These are phyloP conservation scores for Thalassiosira oceanica DNA, from an alignment of 352 stramenopile species.

Conservation along the genomic window DNA sequence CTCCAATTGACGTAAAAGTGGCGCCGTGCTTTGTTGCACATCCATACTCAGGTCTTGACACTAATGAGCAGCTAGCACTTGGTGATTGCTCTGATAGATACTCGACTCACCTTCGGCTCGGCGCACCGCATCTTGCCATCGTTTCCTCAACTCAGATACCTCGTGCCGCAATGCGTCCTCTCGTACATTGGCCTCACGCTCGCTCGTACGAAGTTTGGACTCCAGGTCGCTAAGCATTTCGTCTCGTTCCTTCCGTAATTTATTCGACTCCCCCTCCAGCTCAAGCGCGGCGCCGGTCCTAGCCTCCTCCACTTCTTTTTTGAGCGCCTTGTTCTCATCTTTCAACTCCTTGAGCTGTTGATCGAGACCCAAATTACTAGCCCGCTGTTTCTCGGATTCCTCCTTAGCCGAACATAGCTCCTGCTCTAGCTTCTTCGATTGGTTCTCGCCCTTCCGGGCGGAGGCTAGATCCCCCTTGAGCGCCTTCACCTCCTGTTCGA, in stretches of 20 bases:
- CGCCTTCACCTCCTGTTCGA: slow-evolving; percentile 59
- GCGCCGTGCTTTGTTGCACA: too few species aligned
- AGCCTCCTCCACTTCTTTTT: slow-evolving; percentile 49
- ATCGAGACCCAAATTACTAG: slow-evolving; percentile 56
- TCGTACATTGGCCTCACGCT: slow-evolving; percentile 65
- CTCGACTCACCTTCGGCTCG: too few species aligned
- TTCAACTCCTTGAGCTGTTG: slow-evolving; percentile 67
- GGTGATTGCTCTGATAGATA: too few species aligned
- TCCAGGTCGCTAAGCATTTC: slow-evolving; percentile 65
- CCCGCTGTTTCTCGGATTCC: slow-evolving; percentile 59
- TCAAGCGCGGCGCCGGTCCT: slow-evolving; percentile 49
- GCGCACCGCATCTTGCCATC: too few species aligned
- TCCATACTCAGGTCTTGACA: too few species aligned
- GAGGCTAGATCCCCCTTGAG: slow-evolving; percentile 51
- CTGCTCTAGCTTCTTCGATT: slow-evolving; percentile 61
- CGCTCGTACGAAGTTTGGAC: slow-evolving; percentile 59
- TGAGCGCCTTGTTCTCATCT: slow-evolving; percentile 53
- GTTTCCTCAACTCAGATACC: too few species aligned
- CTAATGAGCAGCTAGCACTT: too few species aligned
- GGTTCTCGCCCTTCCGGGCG: slow-evolving; percentile 55
- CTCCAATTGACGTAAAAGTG: too few species aligned
- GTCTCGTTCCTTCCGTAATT: slow-evolving; percentile 63
- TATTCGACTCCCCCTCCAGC: slow-evolving; percentile 52
- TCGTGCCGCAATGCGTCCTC: too few species aligned
- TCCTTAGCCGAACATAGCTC: slow-evolving; percentile 46